Evolutionary conservation across 1,284 basidiomycete genomes (phyloP), one percentile per base, ranked within the genome.

Genomic region (Malassezia vespertilionis): DNA sequence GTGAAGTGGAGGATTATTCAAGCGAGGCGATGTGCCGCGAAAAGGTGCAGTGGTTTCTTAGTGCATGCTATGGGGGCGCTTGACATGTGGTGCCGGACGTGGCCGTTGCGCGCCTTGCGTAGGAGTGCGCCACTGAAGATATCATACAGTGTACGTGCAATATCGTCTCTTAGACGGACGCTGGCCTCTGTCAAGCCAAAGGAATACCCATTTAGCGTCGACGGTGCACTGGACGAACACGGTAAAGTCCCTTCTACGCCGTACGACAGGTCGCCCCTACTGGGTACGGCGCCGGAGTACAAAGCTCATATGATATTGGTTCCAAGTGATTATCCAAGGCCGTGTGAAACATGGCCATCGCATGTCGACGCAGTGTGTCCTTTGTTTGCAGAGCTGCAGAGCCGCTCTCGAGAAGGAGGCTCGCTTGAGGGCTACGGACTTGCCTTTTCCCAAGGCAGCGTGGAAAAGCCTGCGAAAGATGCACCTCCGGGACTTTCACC

Each of bases 371-470:
- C 57, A 4, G 60, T 59, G 20, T 57, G 53, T 17, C 61, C 65
- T 0, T 46, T 68, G 14, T 37, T 59, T 32, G 47, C 59, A 2
- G 65, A 68, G 57, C 60, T 68, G 42, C 45, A 48, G 26, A 56
- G 55, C 30, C 56, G 65, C 3, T 27, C 54, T 3, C 56, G 55
- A 17, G 48, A 49, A 18, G 58, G 60, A 11, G 61, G 49, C 24
- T 52, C 48, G n/a, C 48, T 68, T 3, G 60, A 54, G 33, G 63
- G 63, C 1, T 68, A 51, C 30, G 59, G 60, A 33, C 46, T 68
- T 34, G 53, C 50, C 11, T 60, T 68, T 22, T 56, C 62, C 1
- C 34, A 52, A 5, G 55, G 57, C 20, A 42, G 54, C 18, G 24
- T 35, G 1, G 23, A 46, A 22, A 23, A 23, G 17, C 17, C 31